phyloP scores from a whole-genome alignment of 345 rosid genomes.

The Excoecaria cochinchinensis region DNA sequence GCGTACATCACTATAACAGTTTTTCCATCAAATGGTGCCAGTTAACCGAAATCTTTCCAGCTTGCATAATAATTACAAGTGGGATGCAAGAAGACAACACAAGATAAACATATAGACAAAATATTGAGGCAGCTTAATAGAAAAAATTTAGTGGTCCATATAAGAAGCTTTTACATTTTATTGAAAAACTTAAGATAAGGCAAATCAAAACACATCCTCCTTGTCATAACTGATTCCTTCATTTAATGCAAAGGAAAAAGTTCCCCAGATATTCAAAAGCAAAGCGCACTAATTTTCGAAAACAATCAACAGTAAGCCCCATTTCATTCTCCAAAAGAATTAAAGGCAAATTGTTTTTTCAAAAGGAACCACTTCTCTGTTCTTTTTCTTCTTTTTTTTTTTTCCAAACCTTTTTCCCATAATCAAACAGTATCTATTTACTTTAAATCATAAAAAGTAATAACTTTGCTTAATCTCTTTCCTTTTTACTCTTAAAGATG shows the following conservation, averaged over 20 bases:
- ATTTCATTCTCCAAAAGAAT: background rate
- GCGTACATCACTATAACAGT: background rate
- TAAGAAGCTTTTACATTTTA: background rate
- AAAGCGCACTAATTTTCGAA: conserved; percentile 10
- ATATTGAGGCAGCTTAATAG: background rate
- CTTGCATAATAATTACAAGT: conserved; percentile 11
- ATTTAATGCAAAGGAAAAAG: conserved; percentile 14
- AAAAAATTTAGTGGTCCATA: conserved; percentile 21
- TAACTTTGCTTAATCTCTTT: background rate
- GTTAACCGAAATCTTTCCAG: background rate
- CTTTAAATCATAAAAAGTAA: background rate
- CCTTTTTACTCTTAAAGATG: background rate
- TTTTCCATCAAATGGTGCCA: background rate
- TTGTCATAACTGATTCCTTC: conserved; percentile 10
- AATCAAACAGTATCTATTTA: conserved; percentile 16
- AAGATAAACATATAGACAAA: background rate
- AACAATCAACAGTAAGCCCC: background rate
- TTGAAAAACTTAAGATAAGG: conserved; percentile 15
- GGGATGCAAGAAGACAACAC: conserved; percentile 15
- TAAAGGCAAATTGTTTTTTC: background rate
- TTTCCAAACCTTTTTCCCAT: background rate
- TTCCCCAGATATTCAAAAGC: conserved; percentile 12
- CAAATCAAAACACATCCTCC: background rate
- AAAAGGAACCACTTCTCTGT: background rate
- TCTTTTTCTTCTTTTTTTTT: background rate